Conservation (phyloP, 176 grass and related monocot genomes). For the Phoenix roebelenii region DNA sequence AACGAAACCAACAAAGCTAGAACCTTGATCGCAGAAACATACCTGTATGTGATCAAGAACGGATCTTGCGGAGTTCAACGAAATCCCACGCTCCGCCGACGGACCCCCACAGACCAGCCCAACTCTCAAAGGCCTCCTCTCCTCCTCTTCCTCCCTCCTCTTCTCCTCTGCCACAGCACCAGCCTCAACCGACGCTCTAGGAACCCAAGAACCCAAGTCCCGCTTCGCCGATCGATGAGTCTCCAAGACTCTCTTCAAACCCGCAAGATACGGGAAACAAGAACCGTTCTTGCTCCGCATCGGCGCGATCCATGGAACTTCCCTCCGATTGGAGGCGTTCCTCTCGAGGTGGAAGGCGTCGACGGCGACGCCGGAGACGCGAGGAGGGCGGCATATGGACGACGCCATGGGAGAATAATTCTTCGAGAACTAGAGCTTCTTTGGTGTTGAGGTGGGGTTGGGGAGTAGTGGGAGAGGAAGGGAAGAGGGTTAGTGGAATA, state of each 20-base stretch:
- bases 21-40: background rate
- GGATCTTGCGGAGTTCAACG: slow-evolving; percentile 86
- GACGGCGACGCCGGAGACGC: background rate
- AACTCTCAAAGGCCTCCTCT: slow-evolving; percentile 50
- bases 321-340: background rate
- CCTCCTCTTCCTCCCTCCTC: slow-evolving; percentile 10
- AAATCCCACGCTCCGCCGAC: slow-evolving; percentile 78
- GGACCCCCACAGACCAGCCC: slow-evolving; percentile 86
- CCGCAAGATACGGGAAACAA: background rate
- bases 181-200: background rate
- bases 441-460: background rate
- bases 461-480: background rate
- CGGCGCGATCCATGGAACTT: background rate
- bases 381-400: slow-evolving; percentile 4
- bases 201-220: background rate
- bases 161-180: background rate
- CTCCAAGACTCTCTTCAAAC: background rate
- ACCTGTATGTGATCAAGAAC: slow-evolving; percentile 96
- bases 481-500: no score
- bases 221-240: background rate
- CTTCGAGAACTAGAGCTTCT: background rate
- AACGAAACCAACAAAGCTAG: no score
- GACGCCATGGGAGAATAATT: slow-evolving; percentile 12
- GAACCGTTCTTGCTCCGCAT: background rate
- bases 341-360: no score